Base-by-base conservation (phyloP, 2,329 filamentous ascomycete genomes). In the Alternaria arbusti region DNA sequence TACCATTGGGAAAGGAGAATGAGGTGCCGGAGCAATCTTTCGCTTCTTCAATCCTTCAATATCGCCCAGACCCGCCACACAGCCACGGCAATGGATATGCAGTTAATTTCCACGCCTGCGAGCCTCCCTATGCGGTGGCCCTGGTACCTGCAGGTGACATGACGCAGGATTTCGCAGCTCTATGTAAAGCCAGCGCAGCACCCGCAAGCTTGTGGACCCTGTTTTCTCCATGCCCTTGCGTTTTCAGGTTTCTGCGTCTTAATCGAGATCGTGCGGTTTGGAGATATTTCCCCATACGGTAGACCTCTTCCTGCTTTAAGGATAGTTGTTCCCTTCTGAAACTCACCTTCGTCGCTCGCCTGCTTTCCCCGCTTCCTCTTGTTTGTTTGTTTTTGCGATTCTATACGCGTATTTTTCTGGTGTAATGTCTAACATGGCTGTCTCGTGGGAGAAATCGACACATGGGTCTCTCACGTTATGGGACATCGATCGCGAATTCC, bases 401-500 rank as follows among this genome's bases (percentile, higher is more conserved):
- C 47, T 50, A 60, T 30, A 40, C 49, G 20, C 49, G 28, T 55
- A 11, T 47, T 57, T 57, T 26, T 65, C 4, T 63, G 20, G 36
- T 40, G 52, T 71, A 66, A 67, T 67, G 44, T 65, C 54, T 43
- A 64, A 54, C 2, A 69, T 70, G 64, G 49, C 67, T 23, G 56
- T 67, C 20, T 50, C 59, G 8, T 77, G 71, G 72, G 74, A 74
- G 44, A 75, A 75, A 51, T 65, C 73, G n/a, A 67, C 75, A 23
- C 74, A 77, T 57, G 69, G 71, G 12, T 74, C 71, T 10, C 69
- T 78, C 23, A 70, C 72, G 9, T 67, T 79, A 6, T 79, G 77
- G 77, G 76, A 79, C 57, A 78, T 79, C 47, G 77, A 78, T 23
- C 74, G 71, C 58, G 75, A 78, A 47, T 78, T 79, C 50, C 74